Evolutionary conservation across 169 alveolate species (phyloP).

Genomic region (Plasmodium sp.): DNA sequence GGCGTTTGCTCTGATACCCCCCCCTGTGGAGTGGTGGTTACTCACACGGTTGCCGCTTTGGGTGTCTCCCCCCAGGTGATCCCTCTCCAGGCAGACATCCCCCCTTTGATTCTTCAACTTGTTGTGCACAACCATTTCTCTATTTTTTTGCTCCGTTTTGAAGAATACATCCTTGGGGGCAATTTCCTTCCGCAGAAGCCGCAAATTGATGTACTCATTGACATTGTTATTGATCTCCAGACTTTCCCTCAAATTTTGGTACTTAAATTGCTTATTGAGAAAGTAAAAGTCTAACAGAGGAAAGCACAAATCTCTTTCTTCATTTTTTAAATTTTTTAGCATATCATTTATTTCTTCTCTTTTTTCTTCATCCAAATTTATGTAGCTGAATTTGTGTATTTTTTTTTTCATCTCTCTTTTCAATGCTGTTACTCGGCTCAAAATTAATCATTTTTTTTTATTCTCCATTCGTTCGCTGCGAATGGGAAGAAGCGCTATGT

Average conservation of each 20-base stretch:
- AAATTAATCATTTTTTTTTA: conserved; percentile 46
- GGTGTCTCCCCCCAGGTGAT: background rate
- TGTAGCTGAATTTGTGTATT: background rate
- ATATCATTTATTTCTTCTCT: conserved; percentile 46
- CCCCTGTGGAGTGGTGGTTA: background rate
- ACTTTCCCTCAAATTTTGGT: conserved; percentile 59
- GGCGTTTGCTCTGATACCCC: background rate
- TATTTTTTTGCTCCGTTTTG: conserved; percentile 18
- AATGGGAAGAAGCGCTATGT: background rate
- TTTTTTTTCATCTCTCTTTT: conserved; percentile 45
- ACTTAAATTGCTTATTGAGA: conserved; percentile 57
- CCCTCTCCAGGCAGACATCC: background rate
- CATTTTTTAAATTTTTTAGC: conserved; percentile 52
- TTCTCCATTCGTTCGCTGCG: conserved; percentile 32
- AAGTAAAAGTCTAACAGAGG: conserved; percentile 56
- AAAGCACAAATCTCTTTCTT: conserved; percentile 52
- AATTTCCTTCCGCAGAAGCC: conserved; percentile 36
- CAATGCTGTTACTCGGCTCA: conserved; percentile 7
- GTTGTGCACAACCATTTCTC: background rate
- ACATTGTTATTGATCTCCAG: conserved; percentile 17
- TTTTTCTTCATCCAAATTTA: conserved; percentile 10
- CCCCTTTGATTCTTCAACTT: conserved; percentile 1
- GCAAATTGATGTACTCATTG: conserved; percentile 61
- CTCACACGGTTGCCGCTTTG: background rate
- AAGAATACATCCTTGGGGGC: conserved; percentile 29